Conservation (phyloP, 495 filamentous ascomycete genomes). For the Trichoderma gamsii region DNA sequence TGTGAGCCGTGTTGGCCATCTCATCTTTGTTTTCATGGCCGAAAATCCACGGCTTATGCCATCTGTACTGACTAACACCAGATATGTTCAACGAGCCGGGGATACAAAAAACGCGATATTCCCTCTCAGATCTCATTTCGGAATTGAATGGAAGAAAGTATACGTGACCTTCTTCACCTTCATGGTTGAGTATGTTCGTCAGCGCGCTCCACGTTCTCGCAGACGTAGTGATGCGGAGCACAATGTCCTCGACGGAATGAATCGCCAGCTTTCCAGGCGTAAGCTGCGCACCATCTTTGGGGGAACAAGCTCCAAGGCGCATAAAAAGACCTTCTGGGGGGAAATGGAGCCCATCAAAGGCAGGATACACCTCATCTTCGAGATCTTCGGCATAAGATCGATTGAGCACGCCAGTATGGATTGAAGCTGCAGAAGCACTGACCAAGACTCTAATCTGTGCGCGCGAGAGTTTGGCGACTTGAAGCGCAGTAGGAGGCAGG, state of each 20-base stretch:
- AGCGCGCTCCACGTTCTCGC: conserved; percentile 23
- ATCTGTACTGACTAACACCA: conserved; percentile 32
- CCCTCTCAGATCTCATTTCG: conserved; percentile 22
- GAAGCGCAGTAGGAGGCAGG: conserved; percentile 14
- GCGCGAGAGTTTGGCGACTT: conserved; percentile 18
- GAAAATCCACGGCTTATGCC: conserved; percentile 29
- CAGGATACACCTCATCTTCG: conserved; percentile 19
- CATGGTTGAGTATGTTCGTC: conserved; percentile 13
- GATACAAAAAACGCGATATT: conserved; percentile 33
- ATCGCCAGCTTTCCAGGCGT: conserved; percentile 21
- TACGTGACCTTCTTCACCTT: conserved; percentile 15
- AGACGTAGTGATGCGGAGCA: conserved; percentile 28
- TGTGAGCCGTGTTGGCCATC: conserved; percentile 16
- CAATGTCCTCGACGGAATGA: conserved; percentile 20
- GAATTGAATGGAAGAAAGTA: conserved; percentile 30
- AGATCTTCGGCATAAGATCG: conserved; percentile 22
- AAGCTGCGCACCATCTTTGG: conserved; percentile 24
- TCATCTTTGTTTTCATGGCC: conserved; percentile 4
- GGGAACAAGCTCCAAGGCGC: conserved; percentile 29
- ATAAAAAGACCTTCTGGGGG: conserved; percentile 27
- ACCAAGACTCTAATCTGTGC: conserved; percentile 20
- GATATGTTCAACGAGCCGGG: conserved; percentile 23
- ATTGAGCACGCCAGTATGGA: conserved; percentile 21
- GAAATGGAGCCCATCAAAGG: conserved; percentile 20
- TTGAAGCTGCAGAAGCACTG: conserved; percentile 17